A percentile compares a stretch with the other conserved stretches of the same genome.
Conservation (phyloP, 345 rosid genomes). For the Sapria himalayana region DNA sequence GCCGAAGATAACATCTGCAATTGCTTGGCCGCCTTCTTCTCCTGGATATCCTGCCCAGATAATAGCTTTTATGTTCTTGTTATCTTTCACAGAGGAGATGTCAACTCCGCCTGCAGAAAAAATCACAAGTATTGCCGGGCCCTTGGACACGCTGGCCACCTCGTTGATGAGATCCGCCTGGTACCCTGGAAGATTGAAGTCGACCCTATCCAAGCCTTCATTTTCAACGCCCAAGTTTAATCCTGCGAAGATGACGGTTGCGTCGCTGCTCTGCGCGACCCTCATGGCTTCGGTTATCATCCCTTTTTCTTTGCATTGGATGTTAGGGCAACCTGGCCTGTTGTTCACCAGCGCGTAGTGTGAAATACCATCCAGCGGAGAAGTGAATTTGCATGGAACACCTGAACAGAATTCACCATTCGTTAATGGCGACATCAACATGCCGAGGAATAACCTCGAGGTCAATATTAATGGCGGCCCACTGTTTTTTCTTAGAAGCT, state of each 20-base stretch:
- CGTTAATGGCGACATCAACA: too few species aligned
- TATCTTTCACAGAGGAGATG: constrained; percentile 21
- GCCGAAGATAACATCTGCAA: constrained; percentile 48
- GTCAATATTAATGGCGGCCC: too few species aligned
- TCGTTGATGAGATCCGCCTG: constrained; percentile 28
- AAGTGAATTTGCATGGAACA: constrained; percentile 20
- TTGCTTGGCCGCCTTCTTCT: constrained; percentile 44
- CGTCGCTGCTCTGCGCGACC: constrained; percentile 25
- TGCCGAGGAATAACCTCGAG: too few species aligned
- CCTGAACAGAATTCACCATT: too few species aligned
- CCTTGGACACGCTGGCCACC: constrained; percentile 20
- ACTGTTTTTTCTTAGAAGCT: too few species aligned
- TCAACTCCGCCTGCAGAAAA: constrained; percentile 42
- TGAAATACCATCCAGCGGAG: constrained; percentile 29
- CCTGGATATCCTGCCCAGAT: constrained; percentile 68
- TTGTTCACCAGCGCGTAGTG: constrained; percentile 12
- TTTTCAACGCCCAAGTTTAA: constrained; percentile 29
- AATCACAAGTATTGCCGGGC: constrained; percentile 39
- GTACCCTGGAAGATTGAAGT: constrained; percentile 34
- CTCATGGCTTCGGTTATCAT: constrained; percentile 13
- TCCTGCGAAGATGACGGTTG: constrained; percentile 25
- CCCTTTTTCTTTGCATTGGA: constrained; percentile 18
- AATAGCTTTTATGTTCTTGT: constrained; percentile 16
- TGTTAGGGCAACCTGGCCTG: constrained; percentile 24
- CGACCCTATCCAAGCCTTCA: constrained; percentile 27